Percentiles rank a stretch among this genome's conserved stretches.
Conservation (phyloP, 1,284 basidiomycete species). For the Cutaneotrichosporon sp. region DNA sequence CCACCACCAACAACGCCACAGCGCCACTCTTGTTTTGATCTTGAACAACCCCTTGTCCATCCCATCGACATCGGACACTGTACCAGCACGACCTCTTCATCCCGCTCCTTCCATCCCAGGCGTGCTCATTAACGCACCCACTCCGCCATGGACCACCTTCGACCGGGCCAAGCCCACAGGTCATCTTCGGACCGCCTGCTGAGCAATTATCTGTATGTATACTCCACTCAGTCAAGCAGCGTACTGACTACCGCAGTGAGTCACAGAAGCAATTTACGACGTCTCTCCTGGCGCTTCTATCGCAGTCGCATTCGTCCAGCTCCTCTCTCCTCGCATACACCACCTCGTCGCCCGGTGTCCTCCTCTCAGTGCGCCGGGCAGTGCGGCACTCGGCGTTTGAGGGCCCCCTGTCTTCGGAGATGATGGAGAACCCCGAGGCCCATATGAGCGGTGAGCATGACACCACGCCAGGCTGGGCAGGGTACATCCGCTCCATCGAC, state of each 20-base stretch:
- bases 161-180: conserved; percentile 44
- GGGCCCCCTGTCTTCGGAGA: conserved; percentile 37
- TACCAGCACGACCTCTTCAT: no score
- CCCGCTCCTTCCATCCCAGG: no score
- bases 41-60: no score
- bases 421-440: conserved; percentile 7
- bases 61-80: no score
- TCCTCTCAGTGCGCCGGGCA: conserved; percentile 39
- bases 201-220: conserved; percentile 47
- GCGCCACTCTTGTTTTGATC: no score
- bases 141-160: conserved; percentile 37
- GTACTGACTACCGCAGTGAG: conserved; percentile 27
- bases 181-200: conserved; percentile 46
- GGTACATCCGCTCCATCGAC: conserved; percentile 43
- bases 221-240: neutral
- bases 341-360: conserved; percentile 48
- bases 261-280: conserved; percentile 46
- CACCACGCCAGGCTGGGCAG: conserved; percentile 42
- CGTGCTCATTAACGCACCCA: conserved; percentile 1
- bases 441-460: conserved; percentile 9
- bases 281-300: conserved; percentile 45
- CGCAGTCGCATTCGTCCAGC: conserved; percentile 48
- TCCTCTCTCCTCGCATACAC: conserved; percentile 49
- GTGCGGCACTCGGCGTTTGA: conserved; percentile 49
- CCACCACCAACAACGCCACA: no score